Percentiles rank a stretch among this genome's conserved stretches.
Evolutionary conservation across 768 basidiomycete species (phyloP).

Genomic region (Suillus placidus): DNA sequence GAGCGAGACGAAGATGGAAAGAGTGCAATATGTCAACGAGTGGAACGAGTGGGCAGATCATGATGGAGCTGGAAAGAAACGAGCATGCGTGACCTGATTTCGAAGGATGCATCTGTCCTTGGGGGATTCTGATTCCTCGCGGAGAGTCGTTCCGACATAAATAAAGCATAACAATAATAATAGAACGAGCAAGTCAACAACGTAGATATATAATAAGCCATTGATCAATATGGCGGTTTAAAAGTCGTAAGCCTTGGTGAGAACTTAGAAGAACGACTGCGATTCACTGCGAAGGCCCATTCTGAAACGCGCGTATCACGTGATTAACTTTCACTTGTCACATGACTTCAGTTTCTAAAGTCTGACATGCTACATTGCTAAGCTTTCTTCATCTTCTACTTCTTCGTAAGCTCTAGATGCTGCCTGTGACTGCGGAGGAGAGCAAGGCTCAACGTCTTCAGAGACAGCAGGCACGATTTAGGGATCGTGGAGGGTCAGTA

Average conservation of each 20-base stretch:
- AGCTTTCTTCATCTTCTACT: neutral
- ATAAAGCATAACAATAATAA: neutral
- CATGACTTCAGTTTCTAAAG: neutral
- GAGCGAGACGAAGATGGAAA: conserved; percentile 59
- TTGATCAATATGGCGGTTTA: neutral
- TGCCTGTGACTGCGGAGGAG: conserved; percentile 48
- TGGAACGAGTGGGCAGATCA: conserved; percentile 61
- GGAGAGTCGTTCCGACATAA: neutral
- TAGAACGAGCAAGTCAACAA: neutral
- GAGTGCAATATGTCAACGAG: conserved; percentile 61
- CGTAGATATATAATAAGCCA: neutral
- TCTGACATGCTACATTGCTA: neutral
- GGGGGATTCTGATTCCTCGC: neutral
- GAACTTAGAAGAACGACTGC: too few species aligned
- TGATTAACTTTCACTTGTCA: neutral
- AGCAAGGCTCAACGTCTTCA: conserved; percentile 63
- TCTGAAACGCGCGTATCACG: neutral
- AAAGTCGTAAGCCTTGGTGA: conserved; percentile 10
- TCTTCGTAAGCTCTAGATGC: conserved; percentile 11
- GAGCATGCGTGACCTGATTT: conserved; percentile 55
- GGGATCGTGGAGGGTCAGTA: conserved; percentile 67
- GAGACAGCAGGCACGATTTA: conserved; percentile 66
- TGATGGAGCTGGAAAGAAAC: conserved; percentile 49
- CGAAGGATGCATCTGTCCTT: conserved; percentile 52
- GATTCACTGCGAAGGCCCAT: too few species aligned